phyloP scores from a whole-genome alignment of 306 rosid species.

The Senna tora region DNA sequence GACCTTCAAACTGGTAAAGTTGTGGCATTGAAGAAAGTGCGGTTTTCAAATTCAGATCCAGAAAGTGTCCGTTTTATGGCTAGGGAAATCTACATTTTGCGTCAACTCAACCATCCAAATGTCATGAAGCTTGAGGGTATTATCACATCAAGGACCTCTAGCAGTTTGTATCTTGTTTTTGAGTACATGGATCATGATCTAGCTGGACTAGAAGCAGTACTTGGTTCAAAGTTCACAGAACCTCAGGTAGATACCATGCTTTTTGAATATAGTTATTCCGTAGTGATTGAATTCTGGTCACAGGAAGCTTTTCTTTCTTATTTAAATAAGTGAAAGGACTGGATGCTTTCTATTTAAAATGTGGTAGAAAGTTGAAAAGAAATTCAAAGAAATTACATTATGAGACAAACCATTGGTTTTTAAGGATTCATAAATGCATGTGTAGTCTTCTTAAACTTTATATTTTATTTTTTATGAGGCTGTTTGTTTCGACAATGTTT shows the following conservation, averaged over 20 bases:
- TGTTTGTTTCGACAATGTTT: slow-evolving; percentile 1
- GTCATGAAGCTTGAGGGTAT: slow-evolving; percentile 88
- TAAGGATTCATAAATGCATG: slow-evolving; percentile 1
- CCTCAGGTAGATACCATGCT: slow-evolving; percentile 59
- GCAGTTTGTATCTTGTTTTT: slow-evolving; percentile 87
- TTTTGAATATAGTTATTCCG: background rate
- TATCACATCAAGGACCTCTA: slow-evolving; percentile 79
- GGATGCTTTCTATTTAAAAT: background rate
- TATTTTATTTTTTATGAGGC: background rate
- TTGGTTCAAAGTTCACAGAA: slow-evolving; percentile 69
- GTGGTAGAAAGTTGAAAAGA: slow-evolving; percentile 5
- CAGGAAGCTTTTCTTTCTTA: background rate
- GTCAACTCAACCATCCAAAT: slow-evolving; percentile 91
- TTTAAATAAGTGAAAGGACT: background rate
- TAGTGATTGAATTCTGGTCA: background rate
- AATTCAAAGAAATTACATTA: slow-evolving; percentile 1
- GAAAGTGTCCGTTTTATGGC: slow-evolving; percentile 99
- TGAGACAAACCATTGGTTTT: background rate
- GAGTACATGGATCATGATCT: slow-evolving; percentile 99
- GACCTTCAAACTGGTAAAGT: slow-evolving; percentile 84
- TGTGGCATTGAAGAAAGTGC: slow-evolving; percentile 90
- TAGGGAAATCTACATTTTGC: slow-evolving; percentile 87
- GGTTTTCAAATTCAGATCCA: slow-evolving; percentile 74
- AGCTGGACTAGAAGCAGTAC: slow-evolving; percentile 67
- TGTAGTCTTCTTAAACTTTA: background rate